A percentile compares a stretch with the other conserved stretches of the same genome.
phyloP scores from a whole-genome alignment of 2,329 filamentous ascomycete species.

The Colletotrichum sp. region DNA sequence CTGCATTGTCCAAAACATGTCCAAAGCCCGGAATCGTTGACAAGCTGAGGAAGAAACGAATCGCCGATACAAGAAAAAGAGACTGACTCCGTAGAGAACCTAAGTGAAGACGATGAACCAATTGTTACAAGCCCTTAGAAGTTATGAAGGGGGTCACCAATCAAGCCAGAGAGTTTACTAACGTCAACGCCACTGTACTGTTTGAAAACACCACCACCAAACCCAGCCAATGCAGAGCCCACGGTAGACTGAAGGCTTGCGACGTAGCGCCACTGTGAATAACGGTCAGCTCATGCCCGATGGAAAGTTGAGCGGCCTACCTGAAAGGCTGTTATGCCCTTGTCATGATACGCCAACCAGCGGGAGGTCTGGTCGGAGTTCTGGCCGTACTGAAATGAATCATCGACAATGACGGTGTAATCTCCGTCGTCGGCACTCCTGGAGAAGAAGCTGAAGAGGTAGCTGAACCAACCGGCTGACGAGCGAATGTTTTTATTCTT shows the following conservation, averaged over 20 bases:
- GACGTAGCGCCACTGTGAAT: not conserved
- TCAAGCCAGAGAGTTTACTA: not conserved
- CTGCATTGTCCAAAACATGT: no score
- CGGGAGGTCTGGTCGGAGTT: not conserved
- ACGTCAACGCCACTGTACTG: not conserved
- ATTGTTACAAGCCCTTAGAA: no score
- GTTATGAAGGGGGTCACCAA: not conserved
- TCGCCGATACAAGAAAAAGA: no score
- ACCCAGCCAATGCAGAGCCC: not conserved
- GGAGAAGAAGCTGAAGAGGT: not conserved
- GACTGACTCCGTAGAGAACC: rapidly evolving
- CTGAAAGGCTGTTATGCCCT: not conserved
- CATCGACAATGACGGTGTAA: not conserved
- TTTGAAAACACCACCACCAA: not conserved
- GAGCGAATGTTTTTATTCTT: not conserved
- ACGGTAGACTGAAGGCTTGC: not conserved
- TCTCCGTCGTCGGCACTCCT: not conserved
- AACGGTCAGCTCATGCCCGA: not conserved
- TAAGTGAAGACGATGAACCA: no score
- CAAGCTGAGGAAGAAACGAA: no score
- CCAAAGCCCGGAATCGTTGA: no score
- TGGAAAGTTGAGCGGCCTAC: not conserved
- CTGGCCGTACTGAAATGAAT: not conserved
- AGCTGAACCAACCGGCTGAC: not conserved
- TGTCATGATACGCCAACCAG: not conserved